Evolutionary conservation across 1,284 basidiomycete species (phyloP).

Genomic region (Tilletiaria anomala): DNA sequence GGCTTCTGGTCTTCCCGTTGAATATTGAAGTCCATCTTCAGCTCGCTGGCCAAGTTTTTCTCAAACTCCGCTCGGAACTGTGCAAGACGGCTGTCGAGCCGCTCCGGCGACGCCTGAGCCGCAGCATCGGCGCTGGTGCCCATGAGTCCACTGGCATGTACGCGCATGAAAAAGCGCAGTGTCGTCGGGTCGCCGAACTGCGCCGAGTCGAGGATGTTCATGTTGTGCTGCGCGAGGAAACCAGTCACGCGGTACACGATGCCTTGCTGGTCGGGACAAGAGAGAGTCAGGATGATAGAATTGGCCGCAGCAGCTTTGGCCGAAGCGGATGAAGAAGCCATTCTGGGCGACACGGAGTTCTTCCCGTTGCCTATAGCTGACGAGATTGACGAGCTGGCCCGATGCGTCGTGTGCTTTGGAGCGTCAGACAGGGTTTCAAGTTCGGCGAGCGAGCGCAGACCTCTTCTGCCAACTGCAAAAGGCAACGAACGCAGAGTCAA

Average conservation of each 20-base stretch:
- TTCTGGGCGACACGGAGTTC: too few species aligned
- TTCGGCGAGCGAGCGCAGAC: too few species aligned
- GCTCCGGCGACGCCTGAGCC: neutral
- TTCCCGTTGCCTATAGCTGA: too few species aligned
- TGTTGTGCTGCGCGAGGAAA: constrained; percentile 22
- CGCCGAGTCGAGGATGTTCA: constrained; percentile 36
- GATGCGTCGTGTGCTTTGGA: too few species aligned
- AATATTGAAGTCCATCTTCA: constrained; percentile 24
- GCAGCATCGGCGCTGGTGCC: neutral
- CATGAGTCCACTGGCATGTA: constrained; percentile 21
- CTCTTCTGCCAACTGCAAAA: too few species aligned
- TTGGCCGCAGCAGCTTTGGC: too few species aligned
- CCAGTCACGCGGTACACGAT: constrained; percentile 29
- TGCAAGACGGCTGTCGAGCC: constrained; percentile 1
- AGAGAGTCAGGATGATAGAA: constrained; percentile 30
- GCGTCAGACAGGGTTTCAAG: too few species aligned
- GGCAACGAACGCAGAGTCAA: too few species aligned
- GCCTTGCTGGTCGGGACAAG: constrained; percentile 31
- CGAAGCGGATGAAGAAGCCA: too few species aligned
- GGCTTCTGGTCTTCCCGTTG: constrained; percentile 26
- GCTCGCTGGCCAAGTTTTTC: constrained; percentile 5
- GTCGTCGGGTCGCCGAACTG: constrained; percentile 34
- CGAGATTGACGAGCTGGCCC: too few species aligned
- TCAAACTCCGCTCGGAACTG: constrained; percentile 11
- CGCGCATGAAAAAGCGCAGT: constrained; percentile 36